Evolutionary conservation across 1,139 yeast species (phyloP), one percentile per base, ranked within the genome.

Genomic region (Pichia sp.): DNA sequence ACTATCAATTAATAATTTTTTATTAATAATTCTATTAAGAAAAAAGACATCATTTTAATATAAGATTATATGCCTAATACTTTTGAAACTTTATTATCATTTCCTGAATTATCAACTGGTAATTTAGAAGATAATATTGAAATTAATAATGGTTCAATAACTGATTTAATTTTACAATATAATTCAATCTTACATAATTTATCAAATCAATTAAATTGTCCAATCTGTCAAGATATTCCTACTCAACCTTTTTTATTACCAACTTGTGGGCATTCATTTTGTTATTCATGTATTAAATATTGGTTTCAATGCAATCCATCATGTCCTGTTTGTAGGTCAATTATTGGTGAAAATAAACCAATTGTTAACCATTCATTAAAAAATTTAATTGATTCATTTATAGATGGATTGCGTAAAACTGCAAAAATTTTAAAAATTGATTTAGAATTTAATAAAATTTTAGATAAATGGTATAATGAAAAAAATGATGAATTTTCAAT

Each of bases 241-340:
- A 46, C 53, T 2, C 51, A 49, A 26, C 58, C 59, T 6, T 50
- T 43, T 34, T 65, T 78, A 80, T 35, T 60, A 11, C 55, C 95
- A 0, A 79, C 78, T 18, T 90, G 97, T 72, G 97, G 97, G 0
- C 97, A 90, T 65, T 81, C 81, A 53, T 90, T 84, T 61, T 90
- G 97, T 62, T 76, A 78, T 50, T 82, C 76, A 1, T 90, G 97
- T 63, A 70, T 88, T 38, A 74, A 70, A 29, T 79, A 74, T 48
- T 92, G 98, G 97, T 61, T 59, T 43, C 67, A 66, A 7, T 69
- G 70, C 26, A 74, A 74, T 34, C 65, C 66, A 7, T 63, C 71
- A 1, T 90, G 97, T 65, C 97, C 97, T 0, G 72, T 88, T 60
- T 90, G 97, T 66, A 42, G 59, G 7, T 29, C 40, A 7, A 27